A percentile compares a stretch with the other conserved stretches of the same genome.
Conservation (phyloP, 306 rosid genomes). For the Trifolium subterraneum region DNA sequence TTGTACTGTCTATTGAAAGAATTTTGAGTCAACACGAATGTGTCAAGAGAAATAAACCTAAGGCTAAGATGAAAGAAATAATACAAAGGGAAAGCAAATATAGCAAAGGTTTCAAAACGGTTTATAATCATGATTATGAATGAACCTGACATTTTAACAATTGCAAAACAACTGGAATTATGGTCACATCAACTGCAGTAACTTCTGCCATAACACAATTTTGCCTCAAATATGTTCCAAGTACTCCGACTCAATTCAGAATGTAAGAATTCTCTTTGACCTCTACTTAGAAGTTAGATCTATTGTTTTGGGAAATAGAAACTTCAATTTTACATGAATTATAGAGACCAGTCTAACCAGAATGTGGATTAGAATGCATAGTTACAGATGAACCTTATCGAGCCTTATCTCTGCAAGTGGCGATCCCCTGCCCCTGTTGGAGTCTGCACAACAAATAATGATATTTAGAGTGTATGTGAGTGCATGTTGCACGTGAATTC, state of each 20-base stretch:
- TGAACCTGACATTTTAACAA: no score
- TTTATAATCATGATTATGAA: no score
- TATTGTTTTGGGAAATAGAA: not conserved
- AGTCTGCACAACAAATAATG: constrained; percentile 65
- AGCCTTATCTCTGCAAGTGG: constrained; percentile 97
- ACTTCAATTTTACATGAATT: constrained; percentile 11
- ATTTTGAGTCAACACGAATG: no score
- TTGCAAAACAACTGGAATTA: not conserved
- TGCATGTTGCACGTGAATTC: not conserved
- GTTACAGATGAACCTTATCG: no score
- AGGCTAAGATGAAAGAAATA: no score
- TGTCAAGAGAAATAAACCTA: no score
- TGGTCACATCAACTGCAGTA: not conserved
- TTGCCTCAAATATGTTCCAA: constrained; percentile 3
- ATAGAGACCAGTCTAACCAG: constrained; percentile 53
- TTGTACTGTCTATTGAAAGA: no score
- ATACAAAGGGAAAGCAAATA: no score
- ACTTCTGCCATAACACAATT: not conserved
- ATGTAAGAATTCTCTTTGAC: constrained; percentile 20
- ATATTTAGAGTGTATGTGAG: not conserved
- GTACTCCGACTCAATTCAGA: constrained; percentile 12
- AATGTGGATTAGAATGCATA: constrained; percentile 85
- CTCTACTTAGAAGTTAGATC: constrained; percentile 15
- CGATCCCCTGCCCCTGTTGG: constrained; percentile 85
- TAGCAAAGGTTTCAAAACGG: no score